Base-by-base conservation (phyloP, 306 rosid genomes). In the Carpinus viminea region DNA sequence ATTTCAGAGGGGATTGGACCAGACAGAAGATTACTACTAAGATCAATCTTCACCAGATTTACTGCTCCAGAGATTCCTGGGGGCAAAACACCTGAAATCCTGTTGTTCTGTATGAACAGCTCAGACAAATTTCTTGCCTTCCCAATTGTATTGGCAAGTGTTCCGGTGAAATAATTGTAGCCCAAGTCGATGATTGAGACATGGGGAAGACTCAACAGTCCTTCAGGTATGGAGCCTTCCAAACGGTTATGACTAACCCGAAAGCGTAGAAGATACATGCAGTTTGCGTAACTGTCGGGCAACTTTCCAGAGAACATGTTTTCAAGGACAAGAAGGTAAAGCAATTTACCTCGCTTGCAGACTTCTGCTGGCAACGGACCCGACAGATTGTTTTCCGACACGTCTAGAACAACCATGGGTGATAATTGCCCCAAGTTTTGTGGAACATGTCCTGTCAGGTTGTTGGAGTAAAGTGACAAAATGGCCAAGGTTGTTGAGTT, bases 1-100 rank as follows among this genome's bases (percentile, higher is more conserved):
- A 93, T 93, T 57, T 91, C 96, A 0, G 90, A 76, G 79, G 99
- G 98, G 17, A 96, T 93, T 28, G 93, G 90, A 83, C 99, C 97
- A 38, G 84, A 87, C 9, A 96, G 50, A 62, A 86, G 87, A 81
- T 96, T 96, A 48, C 88, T 81, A 57, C 99, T 96, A 68, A 96
- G 85, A 83, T 96, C 99, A 77, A 96, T 88, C 79, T 96, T 93
- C 2, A 96, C 99, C 51, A 93, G 83, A 74, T 79, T 88, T 26
- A 53, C 64, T 8, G 96, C 98, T 53, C 82, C 46, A 2, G 98
- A 89, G 73, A 96, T 89, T 41, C 82, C 89, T n/a, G 89, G 82
- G 7, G 98, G 96, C 64, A 96, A 78, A 24, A 52, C 79, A 3
- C 98, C 99, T n/a, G 98, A 90, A 59, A 96, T 88, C 38, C 11